These are phyloP conservation scores for Eucommia ulmoides DNA, from an alignment of 257 asterid genomes.

Conservation along the genomic window DNA sequence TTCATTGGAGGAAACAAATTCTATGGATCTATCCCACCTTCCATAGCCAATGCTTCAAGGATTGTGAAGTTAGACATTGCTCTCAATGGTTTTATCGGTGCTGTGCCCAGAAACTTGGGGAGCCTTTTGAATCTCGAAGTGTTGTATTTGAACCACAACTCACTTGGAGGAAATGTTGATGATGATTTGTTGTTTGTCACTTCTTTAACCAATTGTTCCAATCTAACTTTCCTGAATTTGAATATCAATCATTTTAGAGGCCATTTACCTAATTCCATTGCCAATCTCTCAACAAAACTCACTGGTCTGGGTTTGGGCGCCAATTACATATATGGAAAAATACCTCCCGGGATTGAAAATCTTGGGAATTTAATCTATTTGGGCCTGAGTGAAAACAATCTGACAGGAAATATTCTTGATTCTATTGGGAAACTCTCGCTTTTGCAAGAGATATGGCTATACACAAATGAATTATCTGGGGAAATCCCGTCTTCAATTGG, in stretches of 20 bases:
- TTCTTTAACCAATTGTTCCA: slow-evolving; percentile 6
- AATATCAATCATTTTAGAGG: slow-evolving; percentile 11
- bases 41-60: not conserved
- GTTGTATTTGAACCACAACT: not conserved
- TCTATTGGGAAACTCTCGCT: slow-evolving; percentile 10
- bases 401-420: slow-evolving; percentile 13
- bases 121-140: not conserved
- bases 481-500: slow-evolving; percentile 14
- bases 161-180: not conserved
- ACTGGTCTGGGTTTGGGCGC: not conserved
- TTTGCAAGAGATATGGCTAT: slow-evolving; percentile 7
- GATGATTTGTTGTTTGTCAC: not conserved
- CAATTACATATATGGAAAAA: slow-evolving; percentile 12
- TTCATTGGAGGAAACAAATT: not conserved
- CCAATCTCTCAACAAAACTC: slow-evolving; percentile 11
- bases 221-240: slow-evolving; percentile 5
- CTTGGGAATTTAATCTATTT: slow-evolving; percentile 8
- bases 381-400: slow-evolving; percentile 7
- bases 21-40: not conserved
- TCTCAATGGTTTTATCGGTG: not conserved
- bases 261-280: slow-evolving; percentile 8
- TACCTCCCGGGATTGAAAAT: slow-evolving; percentile 14
- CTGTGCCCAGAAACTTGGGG: not conserved
- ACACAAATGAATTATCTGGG: slow-evolving; percentile 10
- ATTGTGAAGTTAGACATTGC: not conserved